Evolutionary conservation across 2,329 filamentous ascomycete species (phyloP).

Genomic region (Aspergillus tanneri): DNA sequence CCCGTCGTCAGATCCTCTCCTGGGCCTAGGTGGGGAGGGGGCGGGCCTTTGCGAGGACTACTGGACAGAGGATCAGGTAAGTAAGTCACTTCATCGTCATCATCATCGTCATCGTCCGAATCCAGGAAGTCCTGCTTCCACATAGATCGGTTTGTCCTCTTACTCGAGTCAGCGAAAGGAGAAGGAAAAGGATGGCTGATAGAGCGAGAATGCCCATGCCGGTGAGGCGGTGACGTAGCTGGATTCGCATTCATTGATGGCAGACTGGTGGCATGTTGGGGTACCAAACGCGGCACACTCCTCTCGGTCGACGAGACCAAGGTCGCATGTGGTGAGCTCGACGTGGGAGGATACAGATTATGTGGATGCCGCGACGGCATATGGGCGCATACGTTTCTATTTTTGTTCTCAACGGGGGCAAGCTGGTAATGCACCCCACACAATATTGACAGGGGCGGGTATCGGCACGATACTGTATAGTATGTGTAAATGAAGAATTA

Average conservation of each 20-base stretch:
- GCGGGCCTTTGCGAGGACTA: constrained; percentile 41
- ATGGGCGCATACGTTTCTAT: constrained; percentile 30
- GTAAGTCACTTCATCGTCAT: constrained; percentile 32
- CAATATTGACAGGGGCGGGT: too few relatives aligned
- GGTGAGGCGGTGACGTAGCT: constrained; percentile 20
- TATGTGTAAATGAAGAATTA: background rate
- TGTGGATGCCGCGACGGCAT: constrained; percentile 40
- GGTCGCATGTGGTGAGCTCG: constrained; percentile 22
- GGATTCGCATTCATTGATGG: constrained; percentile 22
- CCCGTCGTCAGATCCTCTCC: constrained; percentile 65
- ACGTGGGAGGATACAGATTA: constrained; percentile 30
- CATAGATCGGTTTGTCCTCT: constrained; percentile 55
- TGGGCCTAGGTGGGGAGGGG: constrained; percentile 31
- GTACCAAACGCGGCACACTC: constrained; percentile 19
- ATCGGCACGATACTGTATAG: too few relatives aligned
- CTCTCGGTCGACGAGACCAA: constrained; percentile 19
- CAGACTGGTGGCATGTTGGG: constrained; percentile 28
- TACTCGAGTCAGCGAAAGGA: constrained; percentile 59
- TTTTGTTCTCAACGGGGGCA: background rate
- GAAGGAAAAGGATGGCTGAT: constrained; percentile 79
- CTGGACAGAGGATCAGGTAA: constrained; percentile 34
- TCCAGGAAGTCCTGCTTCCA: constrained; percentile 44
- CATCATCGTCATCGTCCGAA: constrained; percentile 49
- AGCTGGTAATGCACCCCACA: too few relatives aligned
- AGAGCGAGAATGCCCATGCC: constrained; percentile 59